A percentile compares a stretch with the other conserved stretches of the same genome.
These are phyloP conservation scores for Fusarium gaditjirri DNA, from an alignment of 2,329 filamentous ascomycete genomes.

Conservation along the genomic window DNA sequence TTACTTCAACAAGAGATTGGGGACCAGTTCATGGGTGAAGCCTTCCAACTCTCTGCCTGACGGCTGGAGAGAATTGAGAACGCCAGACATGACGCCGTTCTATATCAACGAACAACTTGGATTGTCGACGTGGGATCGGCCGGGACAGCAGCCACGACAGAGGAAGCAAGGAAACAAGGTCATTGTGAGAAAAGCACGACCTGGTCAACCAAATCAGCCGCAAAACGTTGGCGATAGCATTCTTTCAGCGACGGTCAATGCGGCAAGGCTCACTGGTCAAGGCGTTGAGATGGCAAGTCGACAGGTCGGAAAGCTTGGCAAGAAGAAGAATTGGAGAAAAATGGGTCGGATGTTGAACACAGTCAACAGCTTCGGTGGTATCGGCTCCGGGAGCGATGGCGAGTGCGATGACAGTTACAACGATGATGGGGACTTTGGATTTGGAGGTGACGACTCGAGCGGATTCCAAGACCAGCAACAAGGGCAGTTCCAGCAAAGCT, in stretches of 20 bases:
- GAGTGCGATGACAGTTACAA: slow-evolving; percentile 14
- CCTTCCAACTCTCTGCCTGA: slow-evolving; percentile 37
- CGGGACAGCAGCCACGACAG: slow-evolving; percentile 40
- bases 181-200: not conserved
- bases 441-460: not conserved
- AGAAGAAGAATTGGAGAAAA: slow-evolving; percentile 42
- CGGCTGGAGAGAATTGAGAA: slow-evolving; percentile 43
- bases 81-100: slow-evolving; percentile 42
- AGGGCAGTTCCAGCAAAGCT: slow-evolving; percentile 21
- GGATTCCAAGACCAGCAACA: slow-evolving; percentile 23
- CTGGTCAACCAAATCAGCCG: slow-evolving; percentile 6
- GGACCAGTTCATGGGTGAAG: slow-evolving; percentile 39
- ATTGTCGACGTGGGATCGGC: slow-evolving; percentile 44
- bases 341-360: slow-evolving; percentile 30
- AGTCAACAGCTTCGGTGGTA: slow-evolving; percentile 3
- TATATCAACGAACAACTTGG: slow-evolving; percentile 43
- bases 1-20: slow-evolving; percentile 40
- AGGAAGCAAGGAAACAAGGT: slow-evolving; percentile 4
- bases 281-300: slow-evolving; percentile 33
- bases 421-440: not conserved
- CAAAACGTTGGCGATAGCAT: slow-evolving; percentile 21
- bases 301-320: slow-evolving; percentile 44
- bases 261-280: slow-evolving; percentile 32
- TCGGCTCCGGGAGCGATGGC: slow-evolving; percentile 10
- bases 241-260: slow-evolving; percentile 35